Base-by-base conservation (phyloP, 345 rosid species). In the Erucastrum elatum region DNA sequence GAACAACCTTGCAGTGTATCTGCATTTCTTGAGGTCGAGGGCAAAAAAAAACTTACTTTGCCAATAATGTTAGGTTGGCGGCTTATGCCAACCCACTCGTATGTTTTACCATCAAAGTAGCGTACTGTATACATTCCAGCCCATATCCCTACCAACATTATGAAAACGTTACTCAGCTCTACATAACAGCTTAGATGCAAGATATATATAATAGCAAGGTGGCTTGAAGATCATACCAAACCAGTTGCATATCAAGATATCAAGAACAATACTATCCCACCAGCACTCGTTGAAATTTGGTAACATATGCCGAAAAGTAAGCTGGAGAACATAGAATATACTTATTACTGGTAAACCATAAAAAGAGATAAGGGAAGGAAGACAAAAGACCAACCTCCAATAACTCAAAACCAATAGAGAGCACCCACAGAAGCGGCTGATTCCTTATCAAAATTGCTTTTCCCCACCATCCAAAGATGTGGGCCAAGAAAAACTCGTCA, bases 231-330 rank as follows among this genome's bases (percentile, higher is more conserved):
- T n/a, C n/a, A n/a, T 83, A 96, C 99, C 98, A 85, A 96, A 96
- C 97, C 98, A 93, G 84, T 96, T 96, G 91, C 99, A 96, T 70
- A 91, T 90, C 82, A 93, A 75, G 76, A 96, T 96, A 81, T 96
- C 98, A 68, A 96, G 96, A 86, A 96, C 74, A 81, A 96, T 90
- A 86, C 99, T 91, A 84, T 96, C 99, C 98, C 99, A 96, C 99
- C 99, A 96, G 91, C 99, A 96, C 82, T 96, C 99, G 60, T 90
- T 96, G 89, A 96, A 96, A 87, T 96, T 96, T 13, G 99, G 98
- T 76, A 96, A 82, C 98, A 95, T 95, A 86, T 96, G 99, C 65
- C 94, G 90, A 81, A 93, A 96, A 49, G 97, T 96, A 68, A 91
- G 85, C 99, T 96, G 93, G 80, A 82, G 76, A 78, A 74, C 53